These are phyloP conservation scores for Narthecium ossifragum DNA, from an alignment of 106 monocot species.

Conservation along the genomic window DNA sequence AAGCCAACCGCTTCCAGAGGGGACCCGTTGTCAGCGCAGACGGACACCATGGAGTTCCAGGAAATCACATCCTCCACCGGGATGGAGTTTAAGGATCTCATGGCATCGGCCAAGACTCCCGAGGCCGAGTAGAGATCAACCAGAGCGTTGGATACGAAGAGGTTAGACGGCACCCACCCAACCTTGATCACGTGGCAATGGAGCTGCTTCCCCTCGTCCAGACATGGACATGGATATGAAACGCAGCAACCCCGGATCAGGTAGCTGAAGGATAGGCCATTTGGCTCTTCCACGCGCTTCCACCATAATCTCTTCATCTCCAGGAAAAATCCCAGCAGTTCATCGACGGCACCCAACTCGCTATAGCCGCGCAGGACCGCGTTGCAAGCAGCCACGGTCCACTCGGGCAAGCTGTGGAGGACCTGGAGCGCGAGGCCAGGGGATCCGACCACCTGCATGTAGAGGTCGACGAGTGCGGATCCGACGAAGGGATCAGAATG, in stretches of 20 bases:
- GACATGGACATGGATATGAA: background rate
- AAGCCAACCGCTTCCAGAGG: conserved; percentile 10
- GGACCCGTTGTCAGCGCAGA: conserved; percentile 5
- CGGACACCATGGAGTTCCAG: conserved; percentile 32
- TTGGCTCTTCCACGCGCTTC: background rate
- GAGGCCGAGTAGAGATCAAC: conserved; percentile 27
- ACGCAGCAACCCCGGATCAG: conserved; percentile 16
- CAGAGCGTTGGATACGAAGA: conserved; percentile 29
- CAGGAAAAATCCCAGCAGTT: conserved; percentile 10
- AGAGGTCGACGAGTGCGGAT: conserved; percentile 26
- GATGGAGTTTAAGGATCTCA: conserved; percentile 4
- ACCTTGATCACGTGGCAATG: conserved; percentile 26
- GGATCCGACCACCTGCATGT: conserved; percentile 3
- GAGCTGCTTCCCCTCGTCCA: conserved; percentile 26
- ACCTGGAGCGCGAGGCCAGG: conserved; percentile 15
- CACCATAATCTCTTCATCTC: conserved; percentile 26
- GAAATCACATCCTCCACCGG: conserved; percentile 19
- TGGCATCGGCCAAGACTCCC: conserved; percentile 4
- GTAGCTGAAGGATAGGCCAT: conserved; percentile 23
- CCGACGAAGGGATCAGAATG: conserved; percentile 12
- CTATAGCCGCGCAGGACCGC: conserved; percentile 17
- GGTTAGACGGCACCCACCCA: background rate
- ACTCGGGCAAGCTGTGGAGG: conserved; percentile 3
- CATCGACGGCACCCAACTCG: conserved; percentile 4
- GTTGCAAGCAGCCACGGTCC: conserved; percentile 19